A percentile compares a stretch with the other conserved stretches of the same genome.
Evolutionary conservation across 441 rosid genomes (phyloP).

Genomic region (Adansonia rubrostipa): DNA sequence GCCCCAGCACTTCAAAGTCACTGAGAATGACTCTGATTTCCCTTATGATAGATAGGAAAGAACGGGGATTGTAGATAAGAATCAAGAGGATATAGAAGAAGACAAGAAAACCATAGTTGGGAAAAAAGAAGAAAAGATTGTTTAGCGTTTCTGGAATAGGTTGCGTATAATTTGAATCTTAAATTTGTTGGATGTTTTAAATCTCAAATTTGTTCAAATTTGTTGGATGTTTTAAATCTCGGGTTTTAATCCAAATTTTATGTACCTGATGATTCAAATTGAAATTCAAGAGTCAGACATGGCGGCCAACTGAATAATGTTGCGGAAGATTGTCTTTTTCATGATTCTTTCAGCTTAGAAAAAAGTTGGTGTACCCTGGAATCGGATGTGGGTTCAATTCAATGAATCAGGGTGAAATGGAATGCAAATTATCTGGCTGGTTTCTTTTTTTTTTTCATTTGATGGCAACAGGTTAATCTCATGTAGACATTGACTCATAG

Average conservation of each 20-base stretch:
- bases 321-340: not conserved
- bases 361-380: not conserved
- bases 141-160: not conserved
- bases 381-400: not conserved
- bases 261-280: not conserved
- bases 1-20: conserved; percentile 81
- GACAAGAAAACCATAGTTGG: conserved; percentile 11
- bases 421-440: not conserved
- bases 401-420: not conserved
- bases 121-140: not conserved
- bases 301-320: not conserved
- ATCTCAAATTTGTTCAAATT: not conserved
- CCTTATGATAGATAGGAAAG: conserved; percentile 63
- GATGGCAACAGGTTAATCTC: not conserved
- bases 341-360: not conserved
- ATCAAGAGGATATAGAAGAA: conserved; percentile 34
- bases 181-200: not conserved
- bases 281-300: not conserved
- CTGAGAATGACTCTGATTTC: conserved; percentile 77
- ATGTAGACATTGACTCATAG: not conserved
- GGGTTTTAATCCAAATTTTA: not conserved
- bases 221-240: not conserved
- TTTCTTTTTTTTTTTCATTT: not conserved
- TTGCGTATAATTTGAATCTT: not conserved
- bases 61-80: conserved; percentile 64